phyloP scores from a whole-genome alignment of 768 basidiomycete species.

The Russula brevipes region DNA sequence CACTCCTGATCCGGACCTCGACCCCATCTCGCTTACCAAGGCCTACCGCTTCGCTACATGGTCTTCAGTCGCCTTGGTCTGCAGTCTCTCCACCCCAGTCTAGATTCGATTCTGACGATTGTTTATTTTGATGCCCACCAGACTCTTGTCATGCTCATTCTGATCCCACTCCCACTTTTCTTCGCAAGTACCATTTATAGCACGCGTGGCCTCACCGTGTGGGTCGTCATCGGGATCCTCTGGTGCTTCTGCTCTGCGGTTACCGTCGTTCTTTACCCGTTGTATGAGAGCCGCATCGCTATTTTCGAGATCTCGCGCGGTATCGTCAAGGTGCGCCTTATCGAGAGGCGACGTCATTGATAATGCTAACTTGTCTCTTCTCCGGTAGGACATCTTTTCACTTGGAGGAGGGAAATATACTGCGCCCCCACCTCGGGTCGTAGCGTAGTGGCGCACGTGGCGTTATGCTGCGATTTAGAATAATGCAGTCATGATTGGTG shows the following conservation, averaged over 20 bases:
- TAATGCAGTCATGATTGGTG: not conserved
- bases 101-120: not conserved
- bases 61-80: slow-evolving; percentile 62
- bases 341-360: not conserved
- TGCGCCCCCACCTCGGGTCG: slow-evolving; percentile 14
- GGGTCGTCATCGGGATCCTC: slow-evolving; percentile 76
- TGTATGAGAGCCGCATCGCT: slow-evolving; percentile 76
- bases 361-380: not conserved
- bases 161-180: slow-evolving; percentile 85
- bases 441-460: slow-evolving; percentile 5
- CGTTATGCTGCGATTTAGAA: not conserved
- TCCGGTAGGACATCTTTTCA: slow-evolving; percentile 38
- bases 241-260: slow-evolving; percentile 80
- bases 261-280: slow-evolving; percentile 76
- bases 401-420: slow-evolving; percentile 40
- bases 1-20: slow-evolving; percentile 49
- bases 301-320: slow-evolving; percentile 55
- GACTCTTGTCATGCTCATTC: slow-evolving; percentile 59
- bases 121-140: slow-evolving; percentile 26
- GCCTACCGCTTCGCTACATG: slow-evolving; percentile 80
- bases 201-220: slow-evolving; percentile 60
- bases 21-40: slow-evolving; percentile 57
- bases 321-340: slow-evolving; percentile 51
- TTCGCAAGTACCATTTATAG: slow-evolving; percentile 71
- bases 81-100: slow-evolving; percentile 24